Base-by-base conservation (phyloP, 768 basidiomycete species). In the Porphyrellus cyaneotinctus region DNA sequence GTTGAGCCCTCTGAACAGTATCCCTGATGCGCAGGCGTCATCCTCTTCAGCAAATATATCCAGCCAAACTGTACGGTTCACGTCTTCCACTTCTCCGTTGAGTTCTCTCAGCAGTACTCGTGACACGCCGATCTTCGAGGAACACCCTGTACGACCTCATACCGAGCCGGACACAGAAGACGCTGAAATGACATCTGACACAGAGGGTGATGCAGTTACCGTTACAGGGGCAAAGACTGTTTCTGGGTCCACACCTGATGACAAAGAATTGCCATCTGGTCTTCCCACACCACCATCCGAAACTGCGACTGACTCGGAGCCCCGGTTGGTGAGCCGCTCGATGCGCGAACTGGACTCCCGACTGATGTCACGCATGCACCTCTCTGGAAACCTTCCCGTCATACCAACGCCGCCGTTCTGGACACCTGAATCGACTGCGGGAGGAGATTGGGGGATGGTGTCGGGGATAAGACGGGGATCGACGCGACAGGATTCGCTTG, bases 251-350 rank as follows among this genome's bases (percentile, higher is more conserved):
- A 8, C 20, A n/a, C 9, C 12, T 4, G 43, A 55, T 15, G 41
- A 52, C 2, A 45, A 20, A 20, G 43, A 4, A 11, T 23, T 35
- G 11, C 37, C 43, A 11, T 47, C 54, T 1, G 12, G 46, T 49
- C 52, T 54, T 15, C 49, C 52, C 13, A 62, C 57, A 10, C 52
- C 52, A 2, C 46, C 50, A 17, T 43, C 43, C 2, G 57, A 54
- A 11, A 31, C 10, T 0, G 9, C 8, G 1, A 24, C 36, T 13
- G 41, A 51, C 7, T 31, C 6, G 7, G 60, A 43, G 8, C 31
- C 24, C 6, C 18, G 12, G 28, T 4, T 24, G 9, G 33, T 17
- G 43, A 26, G 20, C 42, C 22, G 13, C 30, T 28, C n/a, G 43
- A 36, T 24, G 26, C 26, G 20, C 28, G 24, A 43, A 42, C 2